phyloP scores from a whole-genome alignment of 768 basidiomycete genomes.

The Panaeolus papilionaceus region DNA sequence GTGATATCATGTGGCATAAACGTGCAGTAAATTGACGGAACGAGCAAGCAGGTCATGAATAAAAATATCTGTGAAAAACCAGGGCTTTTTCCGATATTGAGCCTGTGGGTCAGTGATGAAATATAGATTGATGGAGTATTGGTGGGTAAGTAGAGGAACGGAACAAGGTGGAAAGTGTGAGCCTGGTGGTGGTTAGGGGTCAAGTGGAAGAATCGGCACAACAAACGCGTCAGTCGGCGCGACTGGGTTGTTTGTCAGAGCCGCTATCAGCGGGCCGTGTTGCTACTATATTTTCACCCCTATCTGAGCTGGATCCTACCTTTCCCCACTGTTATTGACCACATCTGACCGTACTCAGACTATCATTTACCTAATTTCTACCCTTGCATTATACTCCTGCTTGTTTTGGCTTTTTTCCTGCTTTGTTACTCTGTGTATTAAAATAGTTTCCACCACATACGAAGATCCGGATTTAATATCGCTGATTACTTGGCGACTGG shows the following conservation, averaged over 20 bases:
- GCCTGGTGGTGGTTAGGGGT: not conserved
- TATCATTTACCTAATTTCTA: not conserved
- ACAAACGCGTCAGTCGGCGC: not conserved
- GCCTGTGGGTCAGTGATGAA: not conserved
- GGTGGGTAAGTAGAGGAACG: not conserved
- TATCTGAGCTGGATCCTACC: not conserved
- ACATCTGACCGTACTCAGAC: not conserved
- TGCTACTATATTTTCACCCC: not conserved
- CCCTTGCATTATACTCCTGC: not conserved
- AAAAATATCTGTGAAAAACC: constrained; percentile 4
- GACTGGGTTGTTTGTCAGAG: not conserved
- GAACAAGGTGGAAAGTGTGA: not conserved
- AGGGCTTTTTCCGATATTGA: constrained; percentile 25
- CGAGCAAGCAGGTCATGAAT: not conserved
- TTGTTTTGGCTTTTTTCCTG: not conserved
- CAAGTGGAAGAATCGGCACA: not conserved
- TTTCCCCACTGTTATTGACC: not conserved
- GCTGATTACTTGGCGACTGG: not conserved
- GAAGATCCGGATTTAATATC: not conserved
- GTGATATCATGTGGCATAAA: constrained; percentile 6
- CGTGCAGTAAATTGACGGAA: constrained; percentile 9
- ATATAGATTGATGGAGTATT: not conserved
- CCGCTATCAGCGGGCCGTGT: not conserved
- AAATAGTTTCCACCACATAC: not conserved
- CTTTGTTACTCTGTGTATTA: not conserved